phyloP scores from a whole-genome alignment of 257 asterid genomes.

The Salvia hispanica region DNA sequence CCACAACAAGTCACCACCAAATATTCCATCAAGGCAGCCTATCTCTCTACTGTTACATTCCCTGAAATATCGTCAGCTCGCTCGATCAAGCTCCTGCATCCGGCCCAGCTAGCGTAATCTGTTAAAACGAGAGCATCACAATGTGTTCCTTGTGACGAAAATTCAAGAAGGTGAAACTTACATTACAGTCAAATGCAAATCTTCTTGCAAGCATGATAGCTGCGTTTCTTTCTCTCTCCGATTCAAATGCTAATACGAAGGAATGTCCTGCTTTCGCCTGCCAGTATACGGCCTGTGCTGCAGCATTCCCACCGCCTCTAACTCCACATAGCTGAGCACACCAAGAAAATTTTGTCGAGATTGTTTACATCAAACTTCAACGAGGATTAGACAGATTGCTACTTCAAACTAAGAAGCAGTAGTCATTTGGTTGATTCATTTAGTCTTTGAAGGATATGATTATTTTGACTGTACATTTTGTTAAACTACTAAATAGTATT shows the following conservation, averaged over 20 bases:
- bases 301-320: conserved; percentile 97
- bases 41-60: conserved; percentile 44
- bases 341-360: conserved; percentile 20
- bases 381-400: not conserved
- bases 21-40: conserved; percentile 21
- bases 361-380: not conserved
- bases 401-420: too few species aligned
- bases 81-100: conserved; percentile 45
- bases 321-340: conserved; percentile 77
- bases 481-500: too few species aligned
- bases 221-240: conserved; percentile 85
- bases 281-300: conserved; percentile 89
- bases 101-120: conserved; percentile 79
- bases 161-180: conserved; percentile 41
- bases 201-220: conserved; percentile 94
- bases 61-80: conserved; percentile 21
- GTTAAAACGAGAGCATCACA: conserved; percentile 16
- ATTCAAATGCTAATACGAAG: conserved; percentile 80
- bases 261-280: conserved; percentile 65
- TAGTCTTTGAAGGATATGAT: too few species aligned
- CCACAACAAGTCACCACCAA: not conserved
- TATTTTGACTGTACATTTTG: too few species aligned
- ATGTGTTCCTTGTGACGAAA: not conserved
- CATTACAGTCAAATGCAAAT: conserved; percentile 88
- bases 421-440: too few species aligned